phyloP scores from a whole-genome alignment of 352 stramenopile species.

The Plasmopara muralis region DNA sequence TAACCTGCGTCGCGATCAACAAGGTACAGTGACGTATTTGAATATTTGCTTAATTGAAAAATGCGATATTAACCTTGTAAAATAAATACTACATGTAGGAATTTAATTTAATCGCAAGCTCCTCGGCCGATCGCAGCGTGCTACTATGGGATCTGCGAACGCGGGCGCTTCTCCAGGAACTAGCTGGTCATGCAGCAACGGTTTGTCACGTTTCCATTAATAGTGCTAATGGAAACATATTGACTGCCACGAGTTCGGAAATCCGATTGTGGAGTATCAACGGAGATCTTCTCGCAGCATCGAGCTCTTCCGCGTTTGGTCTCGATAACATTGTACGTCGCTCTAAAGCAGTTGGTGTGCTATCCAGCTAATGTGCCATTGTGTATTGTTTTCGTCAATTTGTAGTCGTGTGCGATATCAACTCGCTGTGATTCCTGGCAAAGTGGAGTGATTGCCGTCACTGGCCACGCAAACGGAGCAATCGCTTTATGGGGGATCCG shows the following conservation, averaged over 20 bases:
- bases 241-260: conserved; percentile 43
- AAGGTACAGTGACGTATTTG: conserved; percentile 11
- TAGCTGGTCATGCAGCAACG: conserved; percentile 39
- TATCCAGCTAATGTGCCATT: conserved; percentile 1
- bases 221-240: conserved; percentile 51
- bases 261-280: conserved; percentile 77
- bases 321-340: conserved; percentile 49
- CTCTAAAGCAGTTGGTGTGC: not conserved
- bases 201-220: conserved; percentile 65
- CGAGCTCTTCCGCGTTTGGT: conserved; percentile 32
- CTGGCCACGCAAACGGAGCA: conserved; percentile 61
- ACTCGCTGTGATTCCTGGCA: conserved; percentile 76
- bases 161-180: conserved; percentile 47
- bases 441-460: conserved; percentile 54
- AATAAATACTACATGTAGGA: conserved; percentile 15
- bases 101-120: conserved; percentile 64
- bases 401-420: conserved; percentile 46
- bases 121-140: conserved; percentile 44
- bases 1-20: conserved; percentile 61
- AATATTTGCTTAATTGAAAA: not conserved
- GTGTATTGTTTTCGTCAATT: not conserved
- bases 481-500: conserved; percentile 64
- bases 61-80: not conserved
- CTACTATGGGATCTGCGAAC: conserved; percentile 73
- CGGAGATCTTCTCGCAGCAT: conserved; percentile 59